Evolutionary conservation across 2,329 filamentous ascomycete species (phyloP).

Genomic region (Cytospora piceicola): DNA sequence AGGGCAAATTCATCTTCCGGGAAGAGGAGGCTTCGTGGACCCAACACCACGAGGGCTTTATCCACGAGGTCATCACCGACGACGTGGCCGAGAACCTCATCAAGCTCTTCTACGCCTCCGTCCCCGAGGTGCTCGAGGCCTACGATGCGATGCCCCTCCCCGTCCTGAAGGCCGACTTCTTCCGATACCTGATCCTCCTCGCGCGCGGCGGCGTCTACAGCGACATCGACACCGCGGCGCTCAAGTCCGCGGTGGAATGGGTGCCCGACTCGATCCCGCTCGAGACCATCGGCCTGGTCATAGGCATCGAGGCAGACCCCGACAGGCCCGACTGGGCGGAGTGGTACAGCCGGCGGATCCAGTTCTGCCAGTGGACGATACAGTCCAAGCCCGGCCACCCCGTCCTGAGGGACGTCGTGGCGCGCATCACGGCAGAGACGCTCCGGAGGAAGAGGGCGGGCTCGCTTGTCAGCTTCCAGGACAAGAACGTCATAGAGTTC

Average conservation of each 20-base stretch:
- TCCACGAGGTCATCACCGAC: constrained; percentile 97
- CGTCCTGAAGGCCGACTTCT: constrained; percentile 79
- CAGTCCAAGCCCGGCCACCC: constrained; percentile 95
- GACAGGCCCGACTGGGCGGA: constrained; percentile 90
- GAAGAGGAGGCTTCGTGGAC: constrained; percentile 90
- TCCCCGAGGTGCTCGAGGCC: constrained; percentile 78
- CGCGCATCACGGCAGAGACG: constrained; percentile 82
- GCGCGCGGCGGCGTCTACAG: constrained; percentile 73
- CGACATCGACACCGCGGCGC: constrained; percentile 87
- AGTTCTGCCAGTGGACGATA: constrained; percentile 99
- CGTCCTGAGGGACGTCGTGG: constrained; percentile 83
- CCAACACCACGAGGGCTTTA: constrained; percentile 82
- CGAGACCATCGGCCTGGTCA: constrained; percentile 79
- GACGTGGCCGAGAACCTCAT: constrained; percentile 80
- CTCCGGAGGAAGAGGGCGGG: constrained; percentile 72
- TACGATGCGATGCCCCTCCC: constrained; percentile 74
- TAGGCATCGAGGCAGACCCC: constrained; percentile 96
- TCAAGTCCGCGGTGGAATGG: constrained; percentile 86
- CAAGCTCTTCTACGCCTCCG: constrained; percentile 80
- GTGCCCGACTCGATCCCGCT: constrained; percentile 77
- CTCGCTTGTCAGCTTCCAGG: constrained; percentile 60
- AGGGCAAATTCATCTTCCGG: constrained; percentile 78
- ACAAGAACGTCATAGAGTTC: constrained; percentile 86
- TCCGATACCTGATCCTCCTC: constrained; percentile 71
- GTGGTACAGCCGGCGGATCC: constrained; percentile 95